phyloP scores from a whole-genome alignment of 371 early-diverging fungal species.

The Chytridium lagenaria region DNA sequence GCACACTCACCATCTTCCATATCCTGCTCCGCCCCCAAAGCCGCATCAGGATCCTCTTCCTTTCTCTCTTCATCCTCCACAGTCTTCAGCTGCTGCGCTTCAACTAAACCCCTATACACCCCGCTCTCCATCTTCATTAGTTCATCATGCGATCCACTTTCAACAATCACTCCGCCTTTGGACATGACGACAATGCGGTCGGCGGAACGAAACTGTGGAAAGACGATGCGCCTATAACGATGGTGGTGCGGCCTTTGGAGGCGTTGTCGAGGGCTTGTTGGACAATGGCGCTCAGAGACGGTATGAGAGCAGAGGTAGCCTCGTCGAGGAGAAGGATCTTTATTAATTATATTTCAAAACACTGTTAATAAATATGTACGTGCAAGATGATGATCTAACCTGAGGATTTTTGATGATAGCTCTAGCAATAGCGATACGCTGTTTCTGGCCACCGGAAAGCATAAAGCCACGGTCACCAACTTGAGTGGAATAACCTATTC shows the following conservation, averaged over 20 bases:
- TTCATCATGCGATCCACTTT: slow-evolving; percentile 50
- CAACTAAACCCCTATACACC: slow-evolving; percentile 48
- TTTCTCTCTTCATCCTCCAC: slow-evolving; percentile 20
- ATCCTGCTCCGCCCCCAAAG: slow-evolving; percentile 16
- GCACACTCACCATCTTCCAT: slow-evolving; percentile 5
- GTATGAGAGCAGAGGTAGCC: slow-evolving; percentile 94
- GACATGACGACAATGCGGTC: slow-evolving; percentile 53
- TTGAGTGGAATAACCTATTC: slow-evolving; percentile 70
- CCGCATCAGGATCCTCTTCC: slow-evolving; percentile 29
- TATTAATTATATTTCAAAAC: slow-evolving; percentile 16
- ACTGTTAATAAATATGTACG: background rate
- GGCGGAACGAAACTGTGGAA: slow-evolving; percentile 49
- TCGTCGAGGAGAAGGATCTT: slow-evolving; percentile 88
- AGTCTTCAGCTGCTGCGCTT: slow-evolving; percentile 48
- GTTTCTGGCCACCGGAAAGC: no score
- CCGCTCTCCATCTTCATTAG: slow-evolving; percentile 34
- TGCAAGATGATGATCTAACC: slow-evolving; percentile 22
- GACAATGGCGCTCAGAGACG: slow-evolving; percentile 53
- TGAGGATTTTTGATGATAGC: slow-evolving; percentile 86
- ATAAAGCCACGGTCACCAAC: slow-evolving; percentile 73
- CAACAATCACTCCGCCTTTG: slow-evolving; percentile 49
- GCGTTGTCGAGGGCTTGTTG: slow-evolving; percentile 54
- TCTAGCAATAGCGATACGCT: slow-evolving; percentile 82
- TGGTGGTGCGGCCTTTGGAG: slow-evolving; percentile 50
- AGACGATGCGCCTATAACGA: slow-evolving; percentile 59